Evolutionary conservation across 192 early-diverging fungal genomes (phyloP), one percentile per base, ranked within the genome.

Genomic region (Diversispora epigaea): DNA sequence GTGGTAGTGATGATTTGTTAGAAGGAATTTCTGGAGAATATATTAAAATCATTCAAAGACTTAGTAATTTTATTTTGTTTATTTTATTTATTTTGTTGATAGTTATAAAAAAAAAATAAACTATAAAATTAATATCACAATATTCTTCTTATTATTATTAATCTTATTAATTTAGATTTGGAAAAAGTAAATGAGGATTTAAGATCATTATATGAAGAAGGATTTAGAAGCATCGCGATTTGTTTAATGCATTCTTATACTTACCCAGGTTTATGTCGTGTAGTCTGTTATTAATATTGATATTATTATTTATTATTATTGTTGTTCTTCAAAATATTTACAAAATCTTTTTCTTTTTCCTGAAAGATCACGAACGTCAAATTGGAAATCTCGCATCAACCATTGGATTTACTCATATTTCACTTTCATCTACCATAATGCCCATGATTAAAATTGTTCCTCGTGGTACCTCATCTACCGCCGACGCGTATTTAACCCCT

Each of bases 361-460:
- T 49, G 50, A 77, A 76, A 77, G 92, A 87, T 0, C 96, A 99
- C 75, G 97, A 99, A 79, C 73, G 77, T n/a, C 63, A 76, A 22
- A 70, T 96, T 21, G 94, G 86, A 3, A 56, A 84, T 46, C 70
- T 96, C 6, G 93, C 93, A 5, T 69, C 84, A 17, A 61, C 83
- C 19, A 80, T 96, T 55, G 95, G 95, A 12, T 99, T 98, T 77
- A 86, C 87, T 0, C 89, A 99, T 68, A 85, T 99, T 41, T 93
- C 95, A 19, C 79, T 92, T 15, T 95, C 94, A 9, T 91, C 92
- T 8, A 76, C 80, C 15, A 87, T 93, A 45, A 92, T 93, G 85
- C 95, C 96, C 17, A 96, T 93, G 92, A 91, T 98, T 80, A 96
- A 98, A 80, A 91, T 95, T 57, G 95, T 99, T 6, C 93, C 96